Evolutionary conservation across 1,284 basidiomycete genomes (phyloP).

Genomic region (Sporisorium reilianum): DNA sequence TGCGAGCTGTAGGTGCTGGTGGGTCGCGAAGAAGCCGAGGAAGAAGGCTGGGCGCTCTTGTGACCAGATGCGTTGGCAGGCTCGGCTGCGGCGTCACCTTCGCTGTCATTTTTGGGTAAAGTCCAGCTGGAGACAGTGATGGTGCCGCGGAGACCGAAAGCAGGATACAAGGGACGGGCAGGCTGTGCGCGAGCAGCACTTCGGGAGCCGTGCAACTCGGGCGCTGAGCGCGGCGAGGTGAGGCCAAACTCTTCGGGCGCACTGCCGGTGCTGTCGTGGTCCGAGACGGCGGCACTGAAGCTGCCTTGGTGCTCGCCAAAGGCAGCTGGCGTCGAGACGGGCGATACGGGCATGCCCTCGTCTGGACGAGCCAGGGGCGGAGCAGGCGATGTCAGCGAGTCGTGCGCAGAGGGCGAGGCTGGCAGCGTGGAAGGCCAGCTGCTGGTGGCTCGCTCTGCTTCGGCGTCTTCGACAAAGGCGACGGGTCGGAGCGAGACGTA

Average conservation of each 20-base stretch:
- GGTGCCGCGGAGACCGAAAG: conserved; percentile 47
- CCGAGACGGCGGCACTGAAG: conserved; percentile 35
- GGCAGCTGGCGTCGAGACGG: conserved; percentile 41
- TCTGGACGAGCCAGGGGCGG: conserved; percentile 18
- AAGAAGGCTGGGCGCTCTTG: conserved; percentile 29
- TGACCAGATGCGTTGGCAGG: conserved; percentile 5
- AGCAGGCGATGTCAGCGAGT: conserved; percentile 7
- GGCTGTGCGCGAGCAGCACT: conserved; percentile 20
- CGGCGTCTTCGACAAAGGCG: conserved; percentile 51
- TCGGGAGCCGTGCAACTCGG: conserved; percentile 27
- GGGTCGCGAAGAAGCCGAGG: conserved; percentile 52
- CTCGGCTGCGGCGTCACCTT: conserved; percentile 15
- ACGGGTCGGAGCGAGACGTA: conserved; percentile 57
- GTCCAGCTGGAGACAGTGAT: conserved; percentile 50
- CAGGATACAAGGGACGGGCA: conserved; percentile 29
- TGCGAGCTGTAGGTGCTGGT: conserved; percentile 46
- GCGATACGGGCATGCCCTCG: conserved; percentile 15
- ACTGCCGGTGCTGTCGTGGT: conserved; percentile 29
- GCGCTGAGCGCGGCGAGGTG: conserved; percentile 47
- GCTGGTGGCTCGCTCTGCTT: conserved; percentile 16
- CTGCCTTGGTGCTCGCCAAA: conserved; percentile 37
- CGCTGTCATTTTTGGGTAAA: conserved; percentile 18
- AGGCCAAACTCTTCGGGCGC: conserved; percentile 30
- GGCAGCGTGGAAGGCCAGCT: conserved; percentile 29
- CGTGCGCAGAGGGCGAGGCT: conserved; percentile 22